A percentile compares a stretch with the other conserved stretches of the same genome.
Conservation (phyloP, 495 filamentous ascomycete species). For the Penicillium ochrochloron region DNA sequence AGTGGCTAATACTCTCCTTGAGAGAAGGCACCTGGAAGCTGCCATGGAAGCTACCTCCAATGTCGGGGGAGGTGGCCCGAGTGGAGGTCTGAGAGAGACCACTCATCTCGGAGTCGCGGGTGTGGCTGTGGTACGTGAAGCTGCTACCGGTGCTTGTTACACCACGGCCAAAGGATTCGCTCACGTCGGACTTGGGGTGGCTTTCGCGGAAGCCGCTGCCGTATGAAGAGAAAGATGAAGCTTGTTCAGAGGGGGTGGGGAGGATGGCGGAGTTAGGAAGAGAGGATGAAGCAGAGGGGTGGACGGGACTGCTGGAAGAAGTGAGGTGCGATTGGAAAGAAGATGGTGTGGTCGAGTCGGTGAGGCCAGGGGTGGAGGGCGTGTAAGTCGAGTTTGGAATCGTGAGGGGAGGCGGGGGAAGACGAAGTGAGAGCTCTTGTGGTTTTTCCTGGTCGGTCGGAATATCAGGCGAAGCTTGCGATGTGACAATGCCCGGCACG, state of each 20-base stretch:
- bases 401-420: constrained; percentile 47
- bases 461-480: constrained; percentile 26
- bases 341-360: constrained; percentile 48
- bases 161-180: constrained; percentile 46
- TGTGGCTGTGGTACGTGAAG: constrained; percentile 74
- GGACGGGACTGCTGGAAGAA: constrained; percentile 25
- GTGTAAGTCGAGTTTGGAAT: constrained; percentile 44
- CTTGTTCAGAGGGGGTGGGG: constrained; percentile 44
- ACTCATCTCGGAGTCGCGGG: constrained; percentile 81
- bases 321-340: constrained; percentile 44
- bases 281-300: constrained; percentile 33
- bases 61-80: constrained; percentile 86
- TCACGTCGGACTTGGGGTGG: constrained; percentile 42
- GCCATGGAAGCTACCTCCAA: constrained; percentile 40
- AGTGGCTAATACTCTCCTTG: constrained; percentile 61
- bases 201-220: constrained; percentile 33
- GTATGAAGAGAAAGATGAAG: constrained; percentile 37
- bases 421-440: constrained; percentile 39
- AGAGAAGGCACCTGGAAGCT: constrained; percentile 51
- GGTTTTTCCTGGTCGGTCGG: constrained; percentile 22
- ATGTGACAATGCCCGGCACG: constrained; percentile 17
- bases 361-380: constrained; percentile 45
- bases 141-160: constrained; percentile 63
- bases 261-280: constrained; percentile 37
- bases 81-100: constrained; percentile 83